Evolutionary conservation across 345 rosid genomes (phyloP).

Genomic region (Draba incana): DNA sequence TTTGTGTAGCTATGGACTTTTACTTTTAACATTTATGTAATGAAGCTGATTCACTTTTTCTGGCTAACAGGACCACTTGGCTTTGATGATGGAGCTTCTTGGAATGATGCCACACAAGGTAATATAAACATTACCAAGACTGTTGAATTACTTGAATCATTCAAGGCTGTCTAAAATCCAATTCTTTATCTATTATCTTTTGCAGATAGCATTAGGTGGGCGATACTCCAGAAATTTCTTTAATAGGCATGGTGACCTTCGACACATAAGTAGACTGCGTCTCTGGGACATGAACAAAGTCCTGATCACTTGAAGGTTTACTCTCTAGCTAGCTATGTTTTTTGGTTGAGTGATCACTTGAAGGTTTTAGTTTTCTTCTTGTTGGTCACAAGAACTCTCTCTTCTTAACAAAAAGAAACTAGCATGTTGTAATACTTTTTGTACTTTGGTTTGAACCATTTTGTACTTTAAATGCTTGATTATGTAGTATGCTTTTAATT

Average conservation of each 20-base stretch:
- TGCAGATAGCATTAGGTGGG: slow-evolving; percentile 82
- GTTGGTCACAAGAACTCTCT: no score
- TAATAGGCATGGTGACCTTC: slow-evolving; percentile 79
- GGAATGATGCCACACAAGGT: slow-evolving; percentile 96
- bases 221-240: slow-evolving; percentile 81
- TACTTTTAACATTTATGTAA: background rate
- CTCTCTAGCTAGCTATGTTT: no score
- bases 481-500: no score
- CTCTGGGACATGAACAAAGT: slow-evolving; percentile 85
- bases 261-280: slow-evolving; percentile 75
- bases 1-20: background rate
- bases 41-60: background rate
- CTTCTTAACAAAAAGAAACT: no score
- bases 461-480: no score
- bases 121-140: slow-evolving; percentile 11
- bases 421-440: no score
- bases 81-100: slow-evolving; percentile 96
- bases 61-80: slow-evolving; percentile 81
- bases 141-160: background rate
- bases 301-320: no score
- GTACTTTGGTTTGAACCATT: no score
- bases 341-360: no score
- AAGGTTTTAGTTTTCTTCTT: no score
- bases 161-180: background rate
- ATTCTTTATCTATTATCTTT: slow-evolving; percentile 1